These are phyloP conservation scores for Ascochyta koolunga DNA, from an alignment of 2,329 filamentous ascomycete genomes.

Conservation along the genomic window DNA sequence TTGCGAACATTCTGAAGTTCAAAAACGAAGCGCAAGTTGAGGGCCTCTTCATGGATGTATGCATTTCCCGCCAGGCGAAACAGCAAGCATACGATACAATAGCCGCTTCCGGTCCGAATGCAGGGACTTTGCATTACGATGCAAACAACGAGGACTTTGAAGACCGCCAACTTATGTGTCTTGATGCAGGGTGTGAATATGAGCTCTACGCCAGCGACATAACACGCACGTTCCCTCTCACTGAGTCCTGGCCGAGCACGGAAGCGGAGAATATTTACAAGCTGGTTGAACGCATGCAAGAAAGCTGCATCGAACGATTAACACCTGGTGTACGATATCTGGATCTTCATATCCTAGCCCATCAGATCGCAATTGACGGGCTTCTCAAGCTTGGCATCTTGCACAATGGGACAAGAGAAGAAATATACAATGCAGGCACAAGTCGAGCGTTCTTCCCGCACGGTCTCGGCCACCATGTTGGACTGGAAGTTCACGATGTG, in stretches of 20 bases:
- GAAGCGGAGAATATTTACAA: slow-evolving; percentile 77
- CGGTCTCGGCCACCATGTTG: slow-evolving; percentile 87
- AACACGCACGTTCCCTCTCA: slow-evolving; percentile 83
- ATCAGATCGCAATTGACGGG: slow-evolving; percentile 72
- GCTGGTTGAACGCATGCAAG: slow-evolving; percentile 82
- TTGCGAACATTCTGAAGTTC: slow-evolving; percentile 66
- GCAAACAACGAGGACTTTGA: slow-evolving; percentile 76
- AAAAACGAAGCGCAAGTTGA: slow-evolving; percentile 84
- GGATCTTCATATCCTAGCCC: slow-evolving; percentile 74
- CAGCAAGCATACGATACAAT: slow-evolving; percentile 89
- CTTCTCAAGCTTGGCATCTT: slow-evolving; percentile 76
- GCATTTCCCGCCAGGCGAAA: slow-evolving; percentile 74
- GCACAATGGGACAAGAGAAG: slow-evolving; percentile 66
- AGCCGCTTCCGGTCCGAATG: slow-evolving; percentile 81
- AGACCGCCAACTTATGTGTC: slow-evolving; percentile 74
- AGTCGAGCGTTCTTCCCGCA: slow-evolving; percentile 92
- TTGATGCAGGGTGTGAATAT: slow-evolving; percentile 90
- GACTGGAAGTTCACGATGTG: slow-evolving; percentile 87
- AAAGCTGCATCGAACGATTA: slow-evolving; percentile 71
- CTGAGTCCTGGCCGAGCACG: slow-evolving; percentile 68
- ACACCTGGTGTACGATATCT: slow-evolving; percentile 73
- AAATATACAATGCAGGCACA: slow-evolving; percentile 78
- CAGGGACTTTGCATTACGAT: slow-evolving; percentile 84
- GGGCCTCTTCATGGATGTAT: slow-evolving; percentile 75
- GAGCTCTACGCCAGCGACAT: slow-evolving; percentile 87